Conservation (phyloP, 495 filamentous ascomycete genomes). For the Letharia columbiana region DNA sequence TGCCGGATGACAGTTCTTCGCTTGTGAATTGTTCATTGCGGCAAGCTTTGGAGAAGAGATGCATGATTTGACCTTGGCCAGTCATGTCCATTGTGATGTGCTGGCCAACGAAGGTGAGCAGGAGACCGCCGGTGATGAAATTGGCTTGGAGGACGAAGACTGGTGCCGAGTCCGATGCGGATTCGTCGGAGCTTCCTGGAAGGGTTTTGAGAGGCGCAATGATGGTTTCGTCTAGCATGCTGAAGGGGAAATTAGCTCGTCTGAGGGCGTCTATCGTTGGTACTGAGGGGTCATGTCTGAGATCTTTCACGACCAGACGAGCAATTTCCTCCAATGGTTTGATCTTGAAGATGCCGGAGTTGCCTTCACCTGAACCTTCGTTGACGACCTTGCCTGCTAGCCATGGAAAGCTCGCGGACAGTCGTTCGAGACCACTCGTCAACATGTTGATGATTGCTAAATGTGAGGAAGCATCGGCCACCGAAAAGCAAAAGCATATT, state of each 20-base stretch:
- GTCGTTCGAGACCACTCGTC: slow-evolving; percentile 31
- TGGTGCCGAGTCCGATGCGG: slow-evolving; percentile 28
- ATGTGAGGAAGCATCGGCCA: slow-evolving; percentile 26
- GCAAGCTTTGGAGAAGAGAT: slow-evolving; percentile 46
- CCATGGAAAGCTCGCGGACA: slow-evolving; percentile 43
- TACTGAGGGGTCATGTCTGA: slow-evolving; percentile 28
- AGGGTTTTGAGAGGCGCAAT: slow-evolving; percentile 43
- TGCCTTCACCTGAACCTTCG: slow-evolving; percentile 30
- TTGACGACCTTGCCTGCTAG: slow-evolving; percentile 45
- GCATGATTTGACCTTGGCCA: slow-evolving; percentile 44
- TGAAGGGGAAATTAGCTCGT: slow-evolving; percentile 38
- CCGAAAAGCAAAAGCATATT: slow-evolving; percentile 34
- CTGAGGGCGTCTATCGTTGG: slow-evolving; percentile 38
- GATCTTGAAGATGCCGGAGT: slow-evolving; percentile 39
- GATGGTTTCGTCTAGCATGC: slow-evolving; percentile 44
- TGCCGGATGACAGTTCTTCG: slow-evolving; percentile 39
- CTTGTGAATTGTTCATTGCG: slow-evolving; percentile 36
- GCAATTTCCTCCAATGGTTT: slow-evolving; percentile 30
- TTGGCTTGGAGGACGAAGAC: slow-evolving; percentile 46
- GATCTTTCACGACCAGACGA: slow-evolving; percentile 37
- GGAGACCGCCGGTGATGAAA: slow-evolving; percentile 42
- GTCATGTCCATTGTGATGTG: slow-evolving; percentile 48
- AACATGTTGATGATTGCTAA: slow-evolving; percentile 30
- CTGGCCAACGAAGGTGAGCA: slow-evolving; percentile 41
- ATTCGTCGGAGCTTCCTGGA: slow-evolving; percentile 20